Evolutionary conservation across 2,329 filamentous ascomycete species (phyloP), one percentile per base, ranked within the genome.

Genomic region (Aspergillus tamarii): DNA sequence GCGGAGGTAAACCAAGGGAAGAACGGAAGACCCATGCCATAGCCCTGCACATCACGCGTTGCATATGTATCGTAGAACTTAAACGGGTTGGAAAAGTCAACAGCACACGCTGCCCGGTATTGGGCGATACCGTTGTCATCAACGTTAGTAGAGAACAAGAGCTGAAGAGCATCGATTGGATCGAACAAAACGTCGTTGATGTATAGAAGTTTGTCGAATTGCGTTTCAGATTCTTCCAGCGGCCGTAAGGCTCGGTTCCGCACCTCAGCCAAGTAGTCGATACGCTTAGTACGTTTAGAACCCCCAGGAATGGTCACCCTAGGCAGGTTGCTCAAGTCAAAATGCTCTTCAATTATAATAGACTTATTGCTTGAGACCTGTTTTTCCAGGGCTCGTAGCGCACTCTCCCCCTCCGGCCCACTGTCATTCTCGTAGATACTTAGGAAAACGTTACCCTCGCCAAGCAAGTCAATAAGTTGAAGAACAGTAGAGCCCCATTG

Each of bases 11-110:
- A 93, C 84, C 89, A 91, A 0, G 91, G 91, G 71, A 85, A 94
- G 73, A 92, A 88, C 0, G 90, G 89, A 3, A 92, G 77, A 1
- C 90, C 91, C 72, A 89, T 86, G 32, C 85, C 84, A 71, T 85
- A 89, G 0, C 90, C 90, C 69, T 92, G 88, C 3, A 85, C 77
- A 72, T 93, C 91, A 23, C 91, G 84, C 32, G 88, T 89, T 2
- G 91, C 91, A 76, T 90, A 93, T 0, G 89, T 88, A 75, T 94
- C 91, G 75, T 94, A 93, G 73, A 90, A 91, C 66, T 91, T 89
- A 77, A 92, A 88, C 0, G 89, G 87, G 66, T 88, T 87, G 72
- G 89, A 87, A 72, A 90, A 93, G 78, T 94, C 91, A n/a, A 91
- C 83, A 1, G 89, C 89, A 72, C 91, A 93, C 2, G 89, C 89